Evolutionary conservation across 2,329 filamentous ascomycete species (phyloP).

Genomic region (Scedosporium aurantiacum): DNA sequence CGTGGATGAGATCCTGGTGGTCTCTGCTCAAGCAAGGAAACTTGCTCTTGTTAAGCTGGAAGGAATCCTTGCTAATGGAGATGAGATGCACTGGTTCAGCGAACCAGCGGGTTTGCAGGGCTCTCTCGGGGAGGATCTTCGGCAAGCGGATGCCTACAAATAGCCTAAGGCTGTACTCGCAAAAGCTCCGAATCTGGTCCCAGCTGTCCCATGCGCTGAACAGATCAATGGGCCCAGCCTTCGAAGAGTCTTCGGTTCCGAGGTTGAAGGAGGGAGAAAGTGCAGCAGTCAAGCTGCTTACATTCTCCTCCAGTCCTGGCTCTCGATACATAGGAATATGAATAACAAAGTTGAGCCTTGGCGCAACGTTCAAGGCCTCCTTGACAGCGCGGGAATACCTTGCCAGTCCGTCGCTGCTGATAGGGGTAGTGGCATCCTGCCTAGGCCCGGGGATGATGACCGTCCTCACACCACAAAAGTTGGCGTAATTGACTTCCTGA

Average conservation of each 20-base stretch:
- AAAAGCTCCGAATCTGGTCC: conserved; percentile 76
- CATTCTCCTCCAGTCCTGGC: conserved; percentile 43
- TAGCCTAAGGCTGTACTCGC: conserved; percentile 72
- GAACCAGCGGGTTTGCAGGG: conserved; percentile 57
- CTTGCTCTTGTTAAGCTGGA: conserved; percentile 49
- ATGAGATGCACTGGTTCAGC: conserved; percentile 56
- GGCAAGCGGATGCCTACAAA: conserved; percentile 42
- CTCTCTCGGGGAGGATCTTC: conserved; percentile 44
- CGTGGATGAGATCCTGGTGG: conserved; percentile 50
- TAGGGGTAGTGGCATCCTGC: conserved; percentile 43
- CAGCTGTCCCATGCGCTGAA: conserved; percentile 88
- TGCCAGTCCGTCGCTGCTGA: conserved; percentile 40
- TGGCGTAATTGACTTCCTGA: conserved; percentile 86
- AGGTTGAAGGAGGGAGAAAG: background rate
- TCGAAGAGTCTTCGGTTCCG: background rate
- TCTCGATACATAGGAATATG: conserved; percentile 76
- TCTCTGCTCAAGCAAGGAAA: conserved; percentile 49
- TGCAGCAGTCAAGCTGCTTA: conserved; percentile 38
- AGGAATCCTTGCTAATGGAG: conserved; percentile 40
- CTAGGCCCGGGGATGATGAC: conserved; percentile 72
- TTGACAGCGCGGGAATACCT: conserved; percentile 79
- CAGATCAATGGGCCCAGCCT: conserved; percentile 46
- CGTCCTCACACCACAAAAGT: conserved; percentile 82
- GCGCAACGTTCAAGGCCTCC: conserved; percentile 64
- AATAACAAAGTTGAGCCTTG: conserved; percentile 69